Conservation (phyloP, 1,139 yeast genomes). For the Pichia sp. region DNA sequence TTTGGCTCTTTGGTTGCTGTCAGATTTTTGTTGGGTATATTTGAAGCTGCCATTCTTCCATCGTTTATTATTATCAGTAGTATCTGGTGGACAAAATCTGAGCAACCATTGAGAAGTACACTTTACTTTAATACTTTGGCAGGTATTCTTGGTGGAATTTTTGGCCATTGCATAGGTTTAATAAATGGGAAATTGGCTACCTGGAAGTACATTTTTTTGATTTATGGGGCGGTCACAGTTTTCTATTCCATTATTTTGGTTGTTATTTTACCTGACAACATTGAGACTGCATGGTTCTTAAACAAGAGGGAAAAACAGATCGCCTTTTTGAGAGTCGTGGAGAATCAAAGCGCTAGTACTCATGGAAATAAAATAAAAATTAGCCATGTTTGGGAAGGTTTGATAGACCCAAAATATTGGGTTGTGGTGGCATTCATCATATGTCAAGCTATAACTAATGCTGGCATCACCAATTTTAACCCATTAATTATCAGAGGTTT, state of each 20-base stretch:
- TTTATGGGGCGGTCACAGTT: slow-evolving; percentile 47
- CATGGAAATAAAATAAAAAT: not conserved
- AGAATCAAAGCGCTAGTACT: not conserved
- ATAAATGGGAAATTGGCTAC: slow-evolving; percentile 30
- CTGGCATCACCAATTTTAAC: slow-evolving; percentile 3
- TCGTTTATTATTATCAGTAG: slow-evolving; percentile 31
- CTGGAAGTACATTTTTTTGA: slow-evolving; percentile 49
- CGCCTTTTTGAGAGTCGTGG: slow-evolving; percentile 2
- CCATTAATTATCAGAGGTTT: slow-evolving; percentile 4
- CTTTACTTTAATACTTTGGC: slow-evolving; percentile 28
- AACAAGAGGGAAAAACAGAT: slow-evolving; percentile 42
- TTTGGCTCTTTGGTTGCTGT: slow-evolving; percentile 37
- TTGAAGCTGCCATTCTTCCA: slow-evolving; percentile 34
- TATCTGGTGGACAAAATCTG: slow-evolving; percentile 32
- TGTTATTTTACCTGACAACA: slow-evolving; percentile 50
- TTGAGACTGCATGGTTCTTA: slow-evolving; percentile 51
- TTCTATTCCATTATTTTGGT: slow-evolving; percentile 45
- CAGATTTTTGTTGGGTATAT: slow-evolving; percentile 34
- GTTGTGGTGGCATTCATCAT: slow-evolving; percentile 1
- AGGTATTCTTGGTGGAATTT: slow-evolving; percentile 23
- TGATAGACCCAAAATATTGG: slow-evolving; percentile 1
- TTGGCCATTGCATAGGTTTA: slow-evolving; percentile 27
- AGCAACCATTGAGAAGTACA: slow-evolving; percentile 27
- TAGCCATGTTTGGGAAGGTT: not conserved
- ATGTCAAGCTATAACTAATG: slow-evolving; percentile 3